phyloP scores from a whole-genome alignment of 1,284 basidiomycete genomes.

The Rhodotorula sp. region DNA sequence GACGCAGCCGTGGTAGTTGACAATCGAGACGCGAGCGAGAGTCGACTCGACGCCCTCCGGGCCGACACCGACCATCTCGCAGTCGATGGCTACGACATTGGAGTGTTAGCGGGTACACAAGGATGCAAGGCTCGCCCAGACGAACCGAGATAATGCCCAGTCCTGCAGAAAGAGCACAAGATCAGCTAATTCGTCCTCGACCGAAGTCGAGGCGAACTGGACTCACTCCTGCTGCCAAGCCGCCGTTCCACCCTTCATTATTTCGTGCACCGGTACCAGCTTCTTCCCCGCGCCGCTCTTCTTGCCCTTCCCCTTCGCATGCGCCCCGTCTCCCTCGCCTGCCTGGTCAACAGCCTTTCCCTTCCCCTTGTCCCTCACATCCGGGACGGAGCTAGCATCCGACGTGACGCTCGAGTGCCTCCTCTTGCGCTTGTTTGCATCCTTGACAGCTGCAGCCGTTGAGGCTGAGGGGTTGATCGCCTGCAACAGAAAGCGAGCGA shows the following conservation, averaged over 20 bases:
- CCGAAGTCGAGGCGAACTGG: background rate
- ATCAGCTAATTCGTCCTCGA: background rate
- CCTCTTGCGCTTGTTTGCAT: slow-evolving; percentile 22
- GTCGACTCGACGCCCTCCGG: slow-evolving; percentile 74
- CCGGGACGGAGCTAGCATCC: background rate
- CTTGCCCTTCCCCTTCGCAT: background rate
- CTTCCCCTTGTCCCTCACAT: background rate
- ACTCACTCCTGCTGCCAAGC: slow-evolving; percentile 39
- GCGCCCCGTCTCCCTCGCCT: background rate
- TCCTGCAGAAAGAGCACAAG: background rate
- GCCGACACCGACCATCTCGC: slow-evolving; percentile 97
- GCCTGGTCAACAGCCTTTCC: slow-evolving; percentile 23
- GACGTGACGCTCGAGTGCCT: slow-evolving; percentile 11
- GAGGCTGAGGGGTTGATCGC: slow-evolving; percentile 14
- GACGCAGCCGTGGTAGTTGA: slow-evolving; percentile 83
- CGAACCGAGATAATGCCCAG: slow-evolving; percentile 39
- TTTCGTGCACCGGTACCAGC: slow-evolving; percentile 27
- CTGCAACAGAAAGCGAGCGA: slow-evolving; percentile 10
- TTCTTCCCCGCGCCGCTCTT: slow-evolving; percentile 9
- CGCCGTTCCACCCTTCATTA: slow-evolving; percentile 28
- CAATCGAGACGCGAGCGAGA: slow-evolving; percentile 84
- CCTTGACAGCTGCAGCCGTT: background rate
- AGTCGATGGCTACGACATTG: slow-evolving; percentile 67
- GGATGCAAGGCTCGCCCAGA: accelerated
- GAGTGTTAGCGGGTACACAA: background rate